Evolutionary conservation across 202 grass and related monocot species (phyloP), one percentile per base, ranked within the genome.

Genomic region (Schoenoplectus tabernaemontani): DNA sequence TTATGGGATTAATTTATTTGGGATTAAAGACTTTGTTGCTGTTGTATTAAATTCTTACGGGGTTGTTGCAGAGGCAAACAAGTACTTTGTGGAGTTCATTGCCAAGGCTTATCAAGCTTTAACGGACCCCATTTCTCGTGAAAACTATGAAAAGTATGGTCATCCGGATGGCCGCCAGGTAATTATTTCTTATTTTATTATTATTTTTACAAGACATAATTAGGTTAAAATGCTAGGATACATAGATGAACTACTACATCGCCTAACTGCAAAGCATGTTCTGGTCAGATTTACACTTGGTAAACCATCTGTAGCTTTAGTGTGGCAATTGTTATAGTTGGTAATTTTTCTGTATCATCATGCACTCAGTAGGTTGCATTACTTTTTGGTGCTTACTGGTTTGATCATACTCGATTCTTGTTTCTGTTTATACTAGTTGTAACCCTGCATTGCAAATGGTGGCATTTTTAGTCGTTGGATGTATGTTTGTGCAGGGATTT

Each of bases 121-220:
- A 85, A 96, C 92, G 30, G 96, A 99, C 90, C 86, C 91, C 62
- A 76, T 89, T 78, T 99, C 92, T 82, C 92, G 96, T 85, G 92
- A 96, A 77, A 99, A 99, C 83, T 99, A 93, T 92, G 96, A 99
- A 81, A 99, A 99, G 84, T 99, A 99, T 86, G 96, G 96, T 54
- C 96, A 99, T 77, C 96, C 96, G 38, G 96, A 99, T 91, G 96
- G 96, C 26, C 84, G 96, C n/a, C 96, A 99, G 96, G 96, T 99
- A 86, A 87, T 87, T 23, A 60, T 37, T 2, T 2, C n/a, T 79
- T 70, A 41, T 6, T 0, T 61, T 26, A 24, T 79, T 46, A 54
- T 63, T 44, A 59, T 60, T 87, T 87, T 58, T 63, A 47, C 36
- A 41, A 42, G 42, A 38, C 34, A 67, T 64, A 64, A 64, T 64